Conservation (phyloP, 257 asterid species). For the Schizonepeta tenuifolia region DNA sequence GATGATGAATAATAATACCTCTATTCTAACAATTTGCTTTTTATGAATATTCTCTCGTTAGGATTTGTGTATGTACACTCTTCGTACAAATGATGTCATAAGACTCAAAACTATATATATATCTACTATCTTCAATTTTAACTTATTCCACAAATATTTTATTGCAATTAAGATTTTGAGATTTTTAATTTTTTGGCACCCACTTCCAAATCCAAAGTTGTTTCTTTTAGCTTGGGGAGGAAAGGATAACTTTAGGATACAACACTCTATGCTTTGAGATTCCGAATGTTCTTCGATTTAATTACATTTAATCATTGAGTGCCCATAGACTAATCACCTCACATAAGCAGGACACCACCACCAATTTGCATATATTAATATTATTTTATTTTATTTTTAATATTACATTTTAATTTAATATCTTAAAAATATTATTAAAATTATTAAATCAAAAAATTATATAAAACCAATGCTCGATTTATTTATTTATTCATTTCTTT, state of each 20-base stretch:
- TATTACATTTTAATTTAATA: no score
- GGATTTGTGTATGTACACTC: background rate
- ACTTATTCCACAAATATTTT: background rate
- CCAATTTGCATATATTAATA: no score
- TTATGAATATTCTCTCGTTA: background rate
- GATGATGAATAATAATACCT: no score
- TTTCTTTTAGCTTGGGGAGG: background rate
- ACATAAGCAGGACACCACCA: no score
- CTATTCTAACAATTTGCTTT: background rate
- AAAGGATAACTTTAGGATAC: background rate
- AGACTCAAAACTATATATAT: background rate
- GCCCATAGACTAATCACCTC: no score
- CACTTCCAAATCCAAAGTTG: background rate
- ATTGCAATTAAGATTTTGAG: background rate
- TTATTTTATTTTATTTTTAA: no score
- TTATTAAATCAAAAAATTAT: no score
- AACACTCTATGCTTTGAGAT: background rate
- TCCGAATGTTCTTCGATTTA: background rate
- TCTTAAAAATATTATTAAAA: no score
- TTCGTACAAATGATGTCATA: background rate
- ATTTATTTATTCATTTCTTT: no score
- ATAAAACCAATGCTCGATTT: no score
- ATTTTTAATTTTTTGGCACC: background rate
- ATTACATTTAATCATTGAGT: background rate
- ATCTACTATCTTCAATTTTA: background rate